Base-by-base conservation (phyloP, 2,329 filamentous ascomycete genomes). In the Fusarium fujikuroi region DNA sequence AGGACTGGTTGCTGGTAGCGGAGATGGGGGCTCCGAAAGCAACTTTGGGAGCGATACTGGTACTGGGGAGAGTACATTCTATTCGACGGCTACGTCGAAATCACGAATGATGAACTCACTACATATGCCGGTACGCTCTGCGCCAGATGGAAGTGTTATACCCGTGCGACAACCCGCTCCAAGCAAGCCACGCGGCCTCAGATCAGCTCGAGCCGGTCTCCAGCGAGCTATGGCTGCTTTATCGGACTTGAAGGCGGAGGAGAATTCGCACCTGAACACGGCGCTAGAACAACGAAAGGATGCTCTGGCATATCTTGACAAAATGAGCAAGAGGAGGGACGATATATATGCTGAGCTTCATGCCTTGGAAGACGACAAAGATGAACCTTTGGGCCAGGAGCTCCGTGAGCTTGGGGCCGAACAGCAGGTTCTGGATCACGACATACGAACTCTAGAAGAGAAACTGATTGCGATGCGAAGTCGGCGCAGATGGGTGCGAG, bases 371-470 rank as follows among this genome's bases (percentile, higher is more conserved):
- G 81, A 83, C 30, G 87, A 88, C 70, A 86, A 86, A 57, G 86
- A 89, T 46, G 88, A 88, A 67, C 86, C 89, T n/a, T 82, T 90
- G n/a, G 86, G 86, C 3, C 84, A 85, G 69, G 90, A 92, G 78
- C 87, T 94, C 18, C 84, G 86, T 4, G 85, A 85, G 12, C 89
- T 94, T 79, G 85, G 85, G 18, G 82, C 85, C 23, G 90, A 92
- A 64, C 83, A 88, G 61, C 77, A 81, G 15, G 75, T 79, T 0
- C 81, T 95, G 5, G 87, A 88, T n/a, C 80, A 83, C 9, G 90
- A 93, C 69, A 95, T 95, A 53, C 83, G 85, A 15, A 86, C 89
- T 56, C 84, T 93, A 37, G 92, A 95, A 79, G 85, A 90, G 75
- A 88, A 88, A 72, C 84, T 95, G 5, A 84, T 86, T 30, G 85